Conservation (phyloP, 2,329 filamentous ascomycete species). For the Fusarium buxicola region DNA sequence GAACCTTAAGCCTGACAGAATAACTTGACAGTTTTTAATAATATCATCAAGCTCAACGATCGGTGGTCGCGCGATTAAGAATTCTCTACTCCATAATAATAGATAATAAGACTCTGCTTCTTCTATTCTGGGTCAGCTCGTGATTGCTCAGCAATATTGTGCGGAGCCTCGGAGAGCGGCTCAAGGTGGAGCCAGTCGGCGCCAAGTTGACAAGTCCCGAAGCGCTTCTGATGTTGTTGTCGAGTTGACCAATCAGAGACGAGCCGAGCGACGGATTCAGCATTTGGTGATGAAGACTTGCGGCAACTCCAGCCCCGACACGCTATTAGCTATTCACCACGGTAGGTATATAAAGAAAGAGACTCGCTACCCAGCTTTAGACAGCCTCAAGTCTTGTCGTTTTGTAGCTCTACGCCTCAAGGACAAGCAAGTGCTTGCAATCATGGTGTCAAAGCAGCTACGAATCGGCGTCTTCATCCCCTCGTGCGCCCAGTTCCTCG, state of each 20-base stretch:
- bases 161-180: not conserved
- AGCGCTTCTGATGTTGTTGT: conserved; percentile 34
- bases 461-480: conserved; percentile 65
- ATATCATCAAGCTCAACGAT: not conserved
- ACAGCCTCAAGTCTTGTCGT: not conserved
- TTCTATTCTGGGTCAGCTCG: not conserved
- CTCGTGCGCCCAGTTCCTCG: conserved; percentile 59
- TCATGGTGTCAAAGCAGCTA: conserved; percentile 45
- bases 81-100: not conserved
- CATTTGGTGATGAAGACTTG: conserved; percentile 4
- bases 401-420: not conserved
- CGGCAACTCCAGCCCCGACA: not conserved
- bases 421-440: not conserved
- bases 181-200: conserved; percentile 18
- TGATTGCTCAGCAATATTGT: not conserved
- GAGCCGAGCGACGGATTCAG: conserved; percentile 27
- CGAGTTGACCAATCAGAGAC: conserved; percentile 37
- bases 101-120: not conserved
- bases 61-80: not conserved
- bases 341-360: conserved; percentile 8
- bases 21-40: conserved; percentile 40
- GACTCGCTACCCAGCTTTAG: not conserved
- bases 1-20: conserved; percentile 22
- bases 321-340: no score
- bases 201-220: conserved; percentile 26